Conservation (phyloP, 768 basidiomycete genomes). For the Leccinum variicolor region DNA sequence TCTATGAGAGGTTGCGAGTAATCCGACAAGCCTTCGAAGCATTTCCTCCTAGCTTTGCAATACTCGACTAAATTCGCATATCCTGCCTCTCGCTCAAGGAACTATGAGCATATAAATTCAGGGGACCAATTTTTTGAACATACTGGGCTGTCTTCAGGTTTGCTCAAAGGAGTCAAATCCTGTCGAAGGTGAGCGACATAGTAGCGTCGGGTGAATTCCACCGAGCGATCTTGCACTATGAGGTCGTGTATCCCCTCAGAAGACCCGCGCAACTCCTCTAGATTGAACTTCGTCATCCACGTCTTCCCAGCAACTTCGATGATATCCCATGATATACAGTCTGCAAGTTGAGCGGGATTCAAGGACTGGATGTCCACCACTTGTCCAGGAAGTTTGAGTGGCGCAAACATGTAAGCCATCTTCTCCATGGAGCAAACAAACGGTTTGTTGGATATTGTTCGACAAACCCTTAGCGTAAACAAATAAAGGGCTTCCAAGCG, state of each 20-base stretch:
- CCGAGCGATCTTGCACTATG: slow-evolving; percentile 70
- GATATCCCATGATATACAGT: slow-evolving; percentile 61
- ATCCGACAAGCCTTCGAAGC: slow-evolving; percentile 59
- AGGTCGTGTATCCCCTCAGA: slow-evolving; percentile 50
- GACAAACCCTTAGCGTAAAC: slow-evolving; percentile 64
- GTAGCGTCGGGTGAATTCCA: slow-evolving; percentile 75
- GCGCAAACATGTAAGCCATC: slow-evolving; percentile 66
- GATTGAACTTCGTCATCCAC: slow-evolving; percentile 49
- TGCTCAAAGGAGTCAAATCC: slow-evolving; percentile 73
- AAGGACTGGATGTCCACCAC: slow-evolving; percentile 25
- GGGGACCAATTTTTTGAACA: slow-evolving; percentile 25
- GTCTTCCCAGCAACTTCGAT: slow-evolving; percentile 50
- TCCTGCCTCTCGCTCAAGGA: slow-evolving; percentile 54
- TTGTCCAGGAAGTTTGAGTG: slow-evolving; percentile 40
- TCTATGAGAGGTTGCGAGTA: slow-evolving; percentile 71
- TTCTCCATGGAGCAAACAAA: slow-evolving; percentile 51
- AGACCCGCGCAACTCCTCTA: slow-evolving; percentile 30
- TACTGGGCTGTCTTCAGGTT: slow-evolving; percentile 62
- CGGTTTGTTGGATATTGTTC: slow-evolving; percentile 65
- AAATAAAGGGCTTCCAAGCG: slow-evolving; percentile 47
- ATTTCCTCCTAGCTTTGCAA: slow-evolving; percentile 58
- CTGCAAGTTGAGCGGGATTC: slow-evolving; percentile 32
- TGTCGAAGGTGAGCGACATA: slow-evolving; percentile 50
- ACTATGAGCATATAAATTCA: slow-evolving; percentile 1
- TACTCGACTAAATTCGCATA: slow-evolving; percentile 64